phyloP scores from a whole-genome alignment of 495 filamentous ascomycete species.

The Delitschia confertaspora region DNA sequence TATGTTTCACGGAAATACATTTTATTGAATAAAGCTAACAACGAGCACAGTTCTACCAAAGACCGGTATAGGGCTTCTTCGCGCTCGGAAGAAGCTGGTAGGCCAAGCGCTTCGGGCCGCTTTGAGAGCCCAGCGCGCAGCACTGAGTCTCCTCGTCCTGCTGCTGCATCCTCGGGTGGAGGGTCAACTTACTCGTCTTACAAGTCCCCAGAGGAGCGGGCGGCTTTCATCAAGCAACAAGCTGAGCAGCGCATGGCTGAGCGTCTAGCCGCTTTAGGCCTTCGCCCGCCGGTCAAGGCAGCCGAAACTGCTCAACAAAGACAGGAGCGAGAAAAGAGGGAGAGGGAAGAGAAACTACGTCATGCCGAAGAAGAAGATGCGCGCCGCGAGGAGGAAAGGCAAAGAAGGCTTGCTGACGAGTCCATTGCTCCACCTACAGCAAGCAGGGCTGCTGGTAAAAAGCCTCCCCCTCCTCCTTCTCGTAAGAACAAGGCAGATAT shows the following conservation, averaged over 20 bases:
- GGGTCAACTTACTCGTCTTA: conserved; percentile 63
- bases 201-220: conserved; percentile 83
- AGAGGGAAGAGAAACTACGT: conserved; percentile 72
- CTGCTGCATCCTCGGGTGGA: conserved; percentile 37
- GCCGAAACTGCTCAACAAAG: conserved; percentile 77
- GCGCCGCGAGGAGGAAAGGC: conserved; percentile 79
- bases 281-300: conserved; percentile 62
- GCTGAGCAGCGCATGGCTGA: conserved; percentile 98
- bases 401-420: conserved; percentile 78
- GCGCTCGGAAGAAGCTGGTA: conserved; percentile 13
- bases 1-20: conserved; percentile 32
- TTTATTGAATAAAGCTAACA: background rate
- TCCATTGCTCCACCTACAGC: conserved; percentile 51
- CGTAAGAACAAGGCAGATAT: conserved; percentile 61
- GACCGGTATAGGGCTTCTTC: conserved; percentile 16
- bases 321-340: conserved; percentile 77
- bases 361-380: conserved; percentile 94
- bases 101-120: conserved; percentile 22
- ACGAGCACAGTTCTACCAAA: conserved; percentile 5
- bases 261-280: conserved; percentile 82
- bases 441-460: conserved; percentile 55
- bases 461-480: conserved; percentile 73
- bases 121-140: conserved; percentile 36
- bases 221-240: conserved; percentile 92
- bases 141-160: conserved; percentile 34